These are phyloP conservation scores for Dactylellina leptospora DNA, from an alignment of 2,329 filamentous ascomycete species.

Conservation along the genomic window DNA sequence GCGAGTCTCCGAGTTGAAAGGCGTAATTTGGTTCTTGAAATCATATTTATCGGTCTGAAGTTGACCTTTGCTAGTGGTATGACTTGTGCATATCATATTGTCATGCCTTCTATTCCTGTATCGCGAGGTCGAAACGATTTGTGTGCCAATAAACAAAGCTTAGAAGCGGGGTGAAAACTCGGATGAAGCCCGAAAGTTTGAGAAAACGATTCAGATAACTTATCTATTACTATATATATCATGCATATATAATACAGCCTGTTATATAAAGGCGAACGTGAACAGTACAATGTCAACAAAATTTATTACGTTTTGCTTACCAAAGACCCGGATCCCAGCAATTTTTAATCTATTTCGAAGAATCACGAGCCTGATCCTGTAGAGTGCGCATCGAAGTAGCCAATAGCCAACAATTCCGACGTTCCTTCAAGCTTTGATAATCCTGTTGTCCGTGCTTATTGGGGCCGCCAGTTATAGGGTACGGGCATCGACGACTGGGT, in stretches of 20 bases:
- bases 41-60: too few relatives aligned
- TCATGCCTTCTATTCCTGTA: too few relatives aligned
- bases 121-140: too few relatives aligned
- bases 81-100: too few relatives aligned
- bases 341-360: conserved; percentile 30
- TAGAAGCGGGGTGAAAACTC: conserved; percentile 14
- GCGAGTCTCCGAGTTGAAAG: too few relatives aligned
- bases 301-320: conserved; percentile 19
- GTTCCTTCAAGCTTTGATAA: conserved; percentile 26
- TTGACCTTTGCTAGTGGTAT: too few relatives aligned
- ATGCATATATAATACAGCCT: conserved; percentile 23
- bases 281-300: background rate
- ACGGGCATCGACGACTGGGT: background rate
- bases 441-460: conserved; percentile 26
- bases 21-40: too few relatives aligned
- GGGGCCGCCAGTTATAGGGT: conserved; percentile 16
- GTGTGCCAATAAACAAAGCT: background rate
- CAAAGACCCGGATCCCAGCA: conserved; percentile 26
- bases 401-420: conserved; percentile 3
- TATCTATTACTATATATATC: conserved; percentile 43
- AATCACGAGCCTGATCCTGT: conserved; percentile 29
- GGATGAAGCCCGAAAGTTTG: conserved; percentile 12
- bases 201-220: conserved; percentile 2
- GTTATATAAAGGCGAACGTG: conserved; percentile 30
- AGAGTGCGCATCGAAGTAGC: conserved; percentile 3